Conservation (phyloP, 2,329 filamentous ascomycete species). For the Nigrospora sphaerica region DNA sequence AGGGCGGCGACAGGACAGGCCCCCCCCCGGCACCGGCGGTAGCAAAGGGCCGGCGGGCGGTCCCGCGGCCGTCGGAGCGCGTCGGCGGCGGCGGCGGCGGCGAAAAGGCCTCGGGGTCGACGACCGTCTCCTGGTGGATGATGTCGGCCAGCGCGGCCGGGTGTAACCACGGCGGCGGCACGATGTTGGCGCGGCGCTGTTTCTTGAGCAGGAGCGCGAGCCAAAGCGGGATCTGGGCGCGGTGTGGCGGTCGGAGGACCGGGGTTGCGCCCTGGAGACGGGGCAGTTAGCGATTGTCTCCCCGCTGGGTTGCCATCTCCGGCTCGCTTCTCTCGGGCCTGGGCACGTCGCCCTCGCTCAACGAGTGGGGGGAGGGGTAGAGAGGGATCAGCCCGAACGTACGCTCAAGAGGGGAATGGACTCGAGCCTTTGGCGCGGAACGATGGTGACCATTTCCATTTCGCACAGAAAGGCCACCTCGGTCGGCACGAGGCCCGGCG, state of each 20-base stretch:
- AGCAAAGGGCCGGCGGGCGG: constrained; percentile 28
- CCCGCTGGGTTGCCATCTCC: neutral
- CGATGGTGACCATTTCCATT: constrained; percentile 91
- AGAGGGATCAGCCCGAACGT: constrained; percentile 30
- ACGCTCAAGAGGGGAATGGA: constrained; percentile 80
- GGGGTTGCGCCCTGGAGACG: constrained; percentile 64
- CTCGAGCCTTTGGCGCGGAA: constrained; percentile 86
- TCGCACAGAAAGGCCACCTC: constrained; percentile 94
- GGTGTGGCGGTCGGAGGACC: constrained; percentile 71
- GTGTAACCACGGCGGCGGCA: constrained; percentile 84
- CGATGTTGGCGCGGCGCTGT: constrained; percentile 86
- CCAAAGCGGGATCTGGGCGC: constrained; percentile 80
- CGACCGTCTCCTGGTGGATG: constrained; percentile 71
- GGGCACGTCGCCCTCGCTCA: too few relatives aligned
- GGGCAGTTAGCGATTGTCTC: constrained; percentile 1
- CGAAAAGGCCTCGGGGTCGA: constrained; percentile 66
- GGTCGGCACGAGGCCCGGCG: constrained; percentile 61
- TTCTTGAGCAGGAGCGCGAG: constrained; percentile 91
- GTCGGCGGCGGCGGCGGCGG: constrained; percentile 63
- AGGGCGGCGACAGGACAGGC: constrained; percentile 60
- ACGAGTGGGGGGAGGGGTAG: constrained; percentile 9
- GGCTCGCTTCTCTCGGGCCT: neutral
- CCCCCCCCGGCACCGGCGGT: constrained; percentile 11
- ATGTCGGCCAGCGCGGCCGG: constrained; percentile 68
- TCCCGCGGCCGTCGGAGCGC: constrained; percentile 35